Evolutionary conservation across 768 basidiomycete species (phyloP).

Genomic region (Boletus tomentosulus): DNA sequence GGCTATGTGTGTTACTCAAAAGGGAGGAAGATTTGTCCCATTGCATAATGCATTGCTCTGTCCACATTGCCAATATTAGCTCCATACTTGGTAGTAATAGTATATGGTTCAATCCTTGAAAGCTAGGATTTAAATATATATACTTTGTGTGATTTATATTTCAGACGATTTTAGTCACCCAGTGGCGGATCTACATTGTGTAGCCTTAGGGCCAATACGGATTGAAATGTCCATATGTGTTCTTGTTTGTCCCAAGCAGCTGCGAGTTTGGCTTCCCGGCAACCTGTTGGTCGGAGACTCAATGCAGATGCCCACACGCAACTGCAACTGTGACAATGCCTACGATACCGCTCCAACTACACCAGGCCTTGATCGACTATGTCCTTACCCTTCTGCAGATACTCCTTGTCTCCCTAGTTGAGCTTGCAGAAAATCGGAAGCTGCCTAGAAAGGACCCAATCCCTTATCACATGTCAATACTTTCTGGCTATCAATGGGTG

Average conservation of each 20-base stretch:
- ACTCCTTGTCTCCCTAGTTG: not conserved
- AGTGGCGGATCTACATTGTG: too few relatives aligned
- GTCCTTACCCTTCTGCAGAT: too few relatives aligned
- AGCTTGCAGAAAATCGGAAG: not conserved
- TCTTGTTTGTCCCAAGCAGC: not conserved
- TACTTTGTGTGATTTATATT: too few relatives aligned
- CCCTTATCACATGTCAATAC: not conserved
- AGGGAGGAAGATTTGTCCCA: too few relatives aligned
- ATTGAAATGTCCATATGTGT: not conserved
- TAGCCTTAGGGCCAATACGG: not conserved
- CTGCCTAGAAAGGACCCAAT: not conserved
- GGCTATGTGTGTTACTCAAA: too few relatives aligned
- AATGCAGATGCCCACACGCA: too few relatives aligned
- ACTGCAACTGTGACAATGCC: not conserved
- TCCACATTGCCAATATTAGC: too few relatives aligned
- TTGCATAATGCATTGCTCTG: too few relatives aligned
- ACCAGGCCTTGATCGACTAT: not conserved
- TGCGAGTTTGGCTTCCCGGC: not conserved
- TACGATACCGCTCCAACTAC: not conserved
- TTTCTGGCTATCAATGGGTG: not conserved
- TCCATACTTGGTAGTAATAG: too few relatives aligned
- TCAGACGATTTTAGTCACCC: too few relatives aligned
- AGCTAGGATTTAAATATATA: too few relatives aligned
- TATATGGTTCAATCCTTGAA: too few relatives aligned
- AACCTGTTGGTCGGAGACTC: not conserved